These are phyloP conservation scores for Talaromyces funiculosus DNA, from an alignment of 2,329 filamentous ascomycete species.

Conservation along the genomic window DNA sequence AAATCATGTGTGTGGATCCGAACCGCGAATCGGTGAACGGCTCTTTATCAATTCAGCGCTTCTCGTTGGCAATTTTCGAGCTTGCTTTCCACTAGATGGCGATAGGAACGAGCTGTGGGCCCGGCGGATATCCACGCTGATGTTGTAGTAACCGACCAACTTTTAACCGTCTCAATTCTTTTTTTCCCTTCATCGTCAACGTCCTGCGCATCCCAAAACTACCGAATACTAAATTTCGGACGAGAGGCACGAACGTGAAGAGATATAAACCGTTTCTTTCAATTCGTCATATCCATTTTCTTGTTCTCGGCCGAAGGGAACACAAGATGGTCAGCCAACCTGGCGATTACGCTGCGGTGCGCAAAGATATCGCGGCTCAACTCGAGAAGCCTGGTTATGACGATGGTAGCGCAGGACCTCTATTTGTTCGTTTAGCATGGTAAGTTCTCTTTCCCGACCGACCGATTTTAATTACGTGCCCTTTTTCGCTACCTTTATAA, in stretches of 20 bases:
- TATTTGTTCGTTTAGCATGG: conserved; percentile 60
- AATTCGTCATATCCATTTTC: neutral
- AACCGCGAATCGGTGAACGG: neutral
- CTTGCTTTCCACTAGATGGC: neutral
- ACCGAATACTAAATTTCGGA: neutral
- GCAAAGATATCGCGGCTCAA: conserved; percentile 49
- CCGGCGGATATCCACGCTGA: neutral
- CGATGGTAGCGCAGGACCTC: conserved; percentile 59
- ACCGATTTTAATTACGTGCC: neutral
- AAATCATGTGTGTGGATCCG: neutral
- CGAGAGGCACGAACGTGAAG: neutral
- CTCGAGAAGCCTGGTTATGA: conserved; percentile 59
- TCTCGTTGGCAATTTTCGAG: neutral
- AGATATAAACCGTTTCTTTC: neutral
- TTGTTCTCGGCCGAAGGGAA: conserved; percentile 3
- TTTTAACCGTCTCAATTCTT: neutral
- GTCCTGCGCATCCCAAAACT: neutral
- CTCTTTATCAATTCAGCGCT: neutral
- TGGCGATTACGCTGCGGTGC: conserved; percentile 45
- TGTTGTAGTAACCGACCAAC: neutral
- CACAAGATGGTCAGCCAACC: conserved; percentile 21
- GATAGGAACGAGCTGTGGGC: neutral
- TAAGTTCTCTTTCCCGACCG: conserved; percentile 25
- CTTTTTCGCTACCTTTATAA: neutral
- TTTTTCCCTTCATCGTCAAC: neutral